These are phyloP conservation scores for Phytophthora cactorum DNA, from an alignment of 352 stramenopile species.

Conservation along the genomic window DNA sequence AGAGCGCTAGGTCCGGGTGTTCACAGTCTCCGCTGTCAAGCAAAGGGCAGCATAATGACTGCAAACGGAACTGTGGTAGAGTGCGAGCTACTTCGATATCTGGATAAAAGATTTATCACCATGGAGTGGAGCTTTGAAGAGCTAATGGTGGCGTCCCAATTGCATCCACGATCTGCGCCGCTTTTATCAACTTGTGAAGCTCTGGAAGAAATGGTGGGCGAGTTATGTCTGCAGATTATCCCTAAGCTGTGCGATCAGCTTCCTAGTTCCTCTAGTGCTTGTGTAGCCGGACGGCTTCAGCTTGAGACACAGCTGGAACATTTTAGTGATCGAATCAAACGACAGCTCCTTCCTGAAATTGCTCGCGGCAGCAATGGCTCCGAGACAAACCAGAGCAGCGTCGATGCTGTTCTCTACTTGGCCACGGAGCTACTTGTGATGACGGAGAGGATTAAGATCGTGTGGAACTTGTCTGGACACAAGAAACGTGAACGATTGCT, in stretches of 20 bases:
- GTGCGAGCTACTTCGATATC: slow-evolving; percentile 37
- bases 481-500: slow-evolving; percentile 50
- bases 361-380: background rate
- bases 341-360: slow-evolving; percentile 24
- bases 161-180: background rate
- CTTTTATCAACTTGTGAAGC: slow-evolving; percentile 10
- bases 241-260: slow-evolving; percentile 60
- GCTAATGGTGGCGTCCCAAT: slow-evolving; percentile 9
- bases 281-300: slow-evolving; percentile 31
- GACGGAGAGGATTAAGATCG: slow-evolving; percentile 54
- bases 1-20: slow-evolving; percentile 47
- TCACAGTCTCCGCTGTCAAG: slow-evolving; percentile 24
- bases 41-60: background rate
- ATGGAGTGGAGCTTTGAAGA: slow-evolving; percentile 33
- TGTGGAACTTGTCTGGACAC: slow-evolving; percentile 56
- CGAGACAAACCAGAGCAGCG: background rate
- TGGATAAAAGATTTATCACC: slow-evolving; percentile 36
- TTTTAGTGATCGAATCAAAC: slow-evolving; percentile 44
- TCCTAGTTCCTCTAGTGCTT: slow-evolving; percentile 35
- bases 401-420: slow-evolving; percentile 16
- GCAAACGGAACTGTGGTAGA: slow-evolving; percentile 39
- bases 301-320: slow-evolving; percentile 53
- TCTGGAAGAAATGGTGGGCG: slow-evolving; percentile 55
- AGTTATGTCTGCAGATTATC: slow-evolving; percentile 66
- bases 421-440: slow-evolving; percentile 50